Conservation (phyloP, 148 eudicot genomes). For the Chenopodium formosanum region DNA sequence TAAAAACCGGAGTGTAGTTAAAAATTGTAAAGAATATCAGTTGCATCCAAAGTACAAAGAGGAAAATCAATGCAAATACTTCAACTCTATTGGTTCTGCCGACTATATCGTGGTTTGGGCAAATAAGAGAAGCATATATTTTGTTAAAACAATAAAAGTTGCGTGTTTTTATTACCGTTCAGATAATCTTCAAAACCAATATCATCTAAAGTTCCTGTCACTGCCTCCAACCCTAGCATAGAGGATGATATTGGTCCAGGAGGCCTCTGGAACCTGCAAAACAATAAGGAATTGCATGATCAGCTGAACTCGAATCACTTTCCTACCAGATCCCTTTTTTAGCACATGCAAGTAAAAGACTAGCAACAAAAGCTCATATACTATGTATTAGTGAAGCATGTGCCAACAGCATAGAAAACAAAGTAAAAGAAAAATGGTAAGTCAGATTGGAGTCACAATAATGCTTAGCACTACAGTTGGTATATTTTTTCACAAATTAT, state of each 20-base stretch:
- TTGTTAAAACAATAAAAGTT: neutral
- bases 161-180: slow-evolving; percentile 48
- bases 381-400: neutral
- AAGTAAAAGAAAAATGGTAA: neutral
- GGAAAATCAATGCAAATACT: neutral
- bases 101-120: neutral
- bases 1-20: neutral
- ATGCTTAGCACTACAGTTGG: too few species aligned
- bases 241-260: slow-evolving; percentile 85
- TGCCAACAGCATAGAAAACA: neutral
- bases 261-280: slow-evolving; percentile 87
- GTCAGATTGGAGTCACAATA: neutral
- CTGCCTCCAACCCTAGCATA: slow-evolving; percentile 80
- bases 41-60: neutral
- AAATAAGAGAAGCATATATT: neutral
- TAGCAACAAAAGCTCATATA: neutral
- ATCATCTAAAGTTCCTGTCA: slow-evolving; percentile 65
- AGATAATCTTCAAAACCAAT: slow-evolving; percentile 87
- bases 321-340: neutral
- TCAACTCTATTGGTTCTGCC: neutral
- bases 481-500: too few species aligned
- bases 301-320: neutral
- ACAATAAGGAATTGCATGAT: neutral
- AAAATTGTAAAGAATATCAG: too few species aligned
- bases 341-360: neutral